Evolutionary conservation across 257 asterid genomes (phyloP).

Genomic region (Eucommia ulmoides): DNA sequence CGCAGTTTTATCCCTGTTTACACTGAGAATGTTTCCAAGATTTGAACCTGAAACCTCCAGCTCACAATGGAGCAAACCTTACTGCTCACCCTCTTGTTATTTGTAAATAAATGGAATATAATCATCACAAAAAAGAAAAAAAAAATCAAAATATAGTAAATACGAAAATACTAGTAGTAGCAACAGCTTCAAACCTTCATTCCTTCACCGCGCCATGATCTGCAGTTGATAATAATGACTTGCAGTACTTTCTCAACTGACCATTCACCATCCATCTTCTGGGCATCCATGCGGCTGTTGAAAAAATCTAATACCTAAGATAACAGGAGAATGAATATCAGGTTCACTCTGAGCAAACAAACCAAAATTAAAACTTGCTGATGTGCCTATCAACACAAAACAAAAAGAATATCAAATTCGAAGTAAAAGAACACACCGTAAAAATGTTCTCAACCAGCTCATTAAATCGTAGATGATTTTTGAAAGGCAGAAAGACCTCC

Average conservation of each 20-base stretch:
- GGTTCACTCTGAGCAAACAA: background rate
- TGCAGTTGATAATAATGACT: constrained; percentile 57
- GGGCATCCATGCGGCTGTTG: constrained; percentile 76
- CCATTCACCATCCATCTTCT: constrained; percentile 67
- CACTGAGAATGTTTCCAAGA: too few relatives aligned
- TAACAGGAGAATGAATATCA: background rate
- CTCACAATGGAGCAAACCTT: too few relatives aligned
- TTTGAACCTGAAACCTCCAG: too few relatives aligned
- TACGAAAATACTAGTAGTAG: too few relatives aligned
- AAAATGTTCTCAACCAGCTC: constrained; percentile 86
- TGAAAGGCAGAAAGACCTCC: constrained; percentile 88
- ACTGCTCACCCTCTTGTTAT: too few relatives aligned
- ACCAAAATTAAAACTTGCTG: background rate
- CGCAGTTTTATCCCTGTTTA: too few relatives aligned
- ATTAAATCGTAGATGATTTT: constrained; percentile 80
- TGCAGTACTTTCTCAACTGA: constrained; percentile 90
- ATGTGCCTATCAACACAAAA: background rate
- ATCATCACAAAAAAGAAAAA: too few relatives aligned
- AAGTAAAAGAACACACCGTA: constrained; percentile 31
- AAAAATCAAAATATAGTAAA: too few relatives aligned
- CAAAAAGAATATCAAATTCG: background rate
- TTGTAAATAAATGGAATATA: too few relatives aligned
- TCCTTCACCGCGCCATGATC: constrained; percentile 98
- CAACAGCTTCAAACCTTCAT: constrained; percentile 45
- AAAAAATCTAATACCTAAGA: constrained; percentile 80